Base-by-base conservation (phyloP, 352 stramenopile species). In the Salisapilia sapeloensis region DNA sequence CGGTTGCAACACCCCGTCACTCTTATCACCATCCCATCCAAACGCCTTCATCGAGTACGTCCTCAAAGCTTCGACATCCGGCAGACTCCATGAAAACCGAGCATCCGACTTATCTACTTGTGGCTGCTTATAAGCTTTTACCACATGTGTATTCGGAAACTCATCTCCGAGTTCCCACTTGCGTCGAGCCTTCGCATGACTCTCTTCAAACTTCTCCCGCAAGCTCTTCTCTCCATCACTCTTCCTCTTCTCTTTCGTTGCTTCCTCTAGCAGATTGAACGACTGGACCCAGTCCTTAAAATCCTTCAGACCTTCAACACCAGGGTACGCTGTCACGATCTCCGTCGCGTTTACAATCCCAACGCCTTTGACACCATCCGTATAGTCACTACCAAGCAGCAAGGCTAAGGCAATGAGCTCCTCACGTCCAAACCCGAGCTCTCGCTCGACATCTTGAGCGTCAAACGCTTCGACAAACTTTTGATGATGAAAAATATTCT, bases 401-500 rank as follows among this genome's bases (percentile, higher is more conserved):
- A 98, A 64, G 1, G 93, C 83, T 3, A 95, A 40, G 5, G 77
- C 56, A 27, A 94, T 87, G 18, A 98, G 70, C 29, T 94, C 69
- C 24, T 97, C 71, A 21, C 82, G 81, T 12, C 67, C 75, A 16
- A 99, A 82, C 4, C 77, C 84, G 26, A 98, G 56, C 41, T 98
- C 92, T 18, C 56, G 59, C 42, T 95, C 46, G 13, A 96, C 80
- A 46, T 99, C 94, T 13, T 67, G 46, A 5, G 86, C 78, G 23
- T 72, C 80, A 53, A 99, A 99, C 2, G 80, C 92, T 63, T 99
- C 94, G 7, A 99, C 95, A 54, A 95, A 99, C 46, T 97, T 98
- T 36, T 96, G 75, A 40, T 99, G 87, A 40, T 98, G 87, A 43
- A 99, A 99, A 47, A 99, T 98, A 53, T 99, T 99, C 46, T 97